Conservation (phyloP, 1,284 basidiomycete species). For the Apiotrichum siamense region DNA sequence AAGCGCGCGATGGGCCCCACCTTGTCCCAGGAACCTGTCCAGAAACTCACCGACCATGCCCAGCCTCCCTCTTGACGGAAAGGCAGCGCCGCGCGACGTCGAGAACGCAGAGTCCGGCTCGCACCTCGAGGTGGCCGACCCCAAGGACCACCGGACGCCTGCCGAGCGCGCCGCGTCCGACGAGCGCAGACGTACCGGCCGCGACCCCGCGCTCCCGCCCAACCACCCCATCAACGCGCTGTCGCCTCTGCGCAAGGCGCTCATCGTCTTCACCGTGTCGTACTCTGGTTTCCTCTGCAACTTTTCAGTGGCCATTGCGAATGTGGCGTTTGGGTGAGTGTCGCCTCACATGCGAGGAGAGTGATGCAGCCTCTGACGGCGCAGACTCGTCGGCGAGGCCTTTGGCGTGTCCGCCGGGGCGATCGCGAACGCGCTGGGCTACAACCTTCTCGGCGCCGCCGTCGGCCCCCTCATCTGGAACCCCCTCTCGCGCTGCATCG, state of each 20-base stretch:
- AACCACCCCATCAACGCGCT: slow-evolving; percentile 34
- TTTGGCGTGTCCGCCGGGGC: slow-evolving; percentile 22
- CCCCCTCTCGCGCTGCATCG: slow-evolving; percentile 30
- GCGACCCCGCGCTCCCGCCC: slow-evolving; percentile 7
- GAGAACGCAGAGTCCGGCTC: no score
- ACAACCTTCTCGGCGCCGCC: slow-evolving; percentile 43
- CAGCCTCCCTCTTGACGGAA: no score
- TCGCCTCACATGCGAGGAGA: neutral
- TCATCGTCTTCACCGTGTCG: slow-evolving; percentile 30
- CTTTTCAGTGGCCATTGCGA: slow-evolving; percentile 23
- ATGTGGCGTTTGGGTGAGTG: slow-evolving; percentile 10
- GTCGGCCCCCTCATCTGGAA: slow-evolving; percentile 41
- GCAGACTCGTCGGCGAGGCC: neutral
- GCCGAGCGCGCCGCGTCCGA: no score
- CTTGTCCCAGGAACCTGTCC: no score
- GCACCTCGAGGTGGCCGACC: no score
- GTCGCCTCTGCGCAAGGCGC: slow-evolving; percentile 29
- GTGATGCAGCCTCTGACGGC: neutral
- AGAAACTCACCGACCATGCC: no score
- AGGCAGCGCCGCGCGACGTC: no score
- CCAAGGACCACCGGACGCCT: no score
- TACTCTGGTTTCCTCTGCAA: slow-evolving; percentile 36
- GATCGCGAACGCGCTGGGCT: slow-evolving; percentile 42
- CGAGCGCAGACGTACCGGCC: no score
- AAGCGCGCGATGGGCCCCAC: no score